Conservation (phyloP, 2,329 filamentous ascomycete genomes). For the Pseudogymnoascus verrucosus region DNA sequence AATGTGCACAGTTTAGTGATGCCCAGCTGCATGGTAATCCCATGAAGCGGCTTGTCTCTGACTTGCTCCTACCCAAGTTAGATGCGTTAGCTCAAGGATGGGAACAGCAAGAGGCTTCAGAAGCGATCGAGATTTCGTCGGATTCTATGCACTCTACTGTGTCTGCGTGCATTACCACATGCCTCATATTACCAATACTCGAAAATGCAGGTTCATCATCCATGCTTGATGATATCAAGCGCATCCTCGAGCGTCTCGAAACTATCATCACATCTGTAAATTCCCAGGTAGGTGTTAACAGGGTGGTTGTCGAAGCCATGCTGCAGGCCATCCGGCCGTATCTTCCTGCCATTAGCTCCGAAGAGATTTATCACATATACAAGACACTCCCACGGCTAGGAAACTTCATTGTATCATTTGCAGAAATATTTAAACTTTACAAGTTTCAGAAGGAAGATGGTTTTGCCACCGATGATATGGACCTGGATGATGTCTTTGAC, state of each 20-base stretch:
- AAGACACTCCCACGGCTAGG: constrained; percentile 19
- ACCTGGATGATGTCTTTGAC: constrained; percentile 57
- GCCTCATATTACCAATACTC: constrained; percentile 22
- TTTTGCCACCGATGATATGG: constrained; percentile 44
- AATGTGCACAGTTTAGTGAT: neutral
- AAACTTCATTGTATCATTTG: constrained; percentile 20
- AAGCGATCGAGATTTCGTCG: constrained; percentile 19
- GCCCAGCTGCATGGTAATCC: constrained; percentile 20
- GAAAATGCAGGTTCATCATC: constrained; percentile 12
- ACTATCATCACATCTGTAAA: constrained; percentile 11
- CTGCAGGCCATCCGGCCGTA: constrained; percentile 24
- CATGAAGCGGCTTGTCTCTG: constrained; percentile 24
- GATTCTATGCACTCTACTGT: constrained; percentile 24
- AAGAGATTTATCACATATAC: constrained; percentile 15
- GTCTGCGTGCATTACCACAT: constrained; percentile 21
- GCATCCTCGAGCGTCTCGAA: constrained; percentile 14
- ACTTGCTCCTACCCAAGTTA: constrained; percentile 24
- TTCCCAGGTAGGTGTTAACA: neutral
- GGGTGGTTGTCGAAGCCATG: neutral
- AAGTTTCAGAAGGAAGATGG: constrained; percentile 6
- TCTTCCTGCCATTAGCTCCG: constrained; percentile 20
- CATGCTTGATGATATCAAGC: constrained; percentile 17
- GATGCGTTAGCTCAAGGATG: constrained; percentile 21
- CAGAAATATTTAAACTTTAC: constrained; percentile 17
- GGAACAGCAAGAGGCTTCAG: constrained; percentile 19